phyloP scores from a whole-genome alignment of 1,284 basidiomycete species.

The Puccinia triticina region DNA sequence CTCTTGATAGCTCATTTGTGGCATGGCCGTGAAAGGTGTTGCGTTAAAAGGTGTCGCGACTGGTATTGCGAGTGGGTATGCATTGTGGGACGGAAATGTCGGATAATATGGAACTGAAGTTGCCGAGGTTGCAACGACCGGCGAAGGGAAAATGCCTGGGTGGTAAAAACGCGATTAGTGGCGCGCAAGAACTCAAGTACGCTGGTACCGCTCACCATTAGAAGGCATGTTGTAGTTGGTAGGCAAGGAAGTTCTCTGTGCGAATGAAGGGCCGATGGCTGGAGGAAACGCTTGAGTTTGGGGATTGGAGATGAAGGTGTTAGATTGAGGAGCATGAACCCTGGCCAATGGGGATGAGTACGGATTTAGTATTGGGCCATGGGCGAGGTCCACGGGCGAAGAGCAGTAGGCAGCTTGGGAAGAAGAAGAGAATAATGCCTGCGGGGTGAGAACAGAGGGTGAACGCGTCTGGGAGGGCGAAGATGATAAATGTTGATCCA shows the following conservation, averaged over 20 bases:
- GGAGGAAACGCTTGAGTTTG: constrained; percentile 2
- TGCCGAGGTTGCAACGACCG: constrained; percentile 27
- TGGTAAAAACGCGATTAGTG: not conserved
- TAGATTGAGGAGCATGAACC: not conserved
- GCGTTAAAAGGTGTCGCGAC: constrained; percentile 57
- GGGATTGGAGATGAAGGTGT: not conserved
- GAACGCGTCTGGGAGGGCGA: constrained; percentile 24
- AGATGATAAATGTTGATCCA: constrained; percentile 30
- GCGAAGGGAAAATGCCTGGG: constrained; percentile 10
- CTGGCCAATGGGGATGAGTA: not conserved
- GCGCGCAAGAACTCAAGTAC: not conserved
- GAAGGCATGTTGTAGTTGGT: constrained; percentile 16
- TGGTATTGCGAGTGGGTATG: not conserved
- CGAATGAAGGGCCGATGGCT: constrained; percentile 4
- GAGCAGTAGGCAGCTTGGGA: not conserved
- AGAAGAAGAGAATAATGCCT: not conserved
- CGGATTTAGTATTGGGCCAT: constrained; percentile 15
- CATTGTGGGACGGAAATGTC: constrained; percentile 2
- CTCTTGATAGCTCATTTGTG: constrained; percentile 63
- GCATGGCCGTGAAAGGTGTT: constrained; percentile 74
- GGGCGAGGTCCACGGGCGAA: not conserved
- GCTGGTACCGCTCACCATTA: not conserved
- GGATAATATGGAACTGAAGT: constrained; percentile 22
- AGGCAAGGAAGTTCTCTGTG: constrained; percentile 8
- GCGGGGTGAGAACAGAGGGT: constrained; percentile 2